Evolutionary conservation across 1,284 basidiomycete species (phyloP).

Genomic region (Cutaneotrichosporon cutaneum): DNA sequence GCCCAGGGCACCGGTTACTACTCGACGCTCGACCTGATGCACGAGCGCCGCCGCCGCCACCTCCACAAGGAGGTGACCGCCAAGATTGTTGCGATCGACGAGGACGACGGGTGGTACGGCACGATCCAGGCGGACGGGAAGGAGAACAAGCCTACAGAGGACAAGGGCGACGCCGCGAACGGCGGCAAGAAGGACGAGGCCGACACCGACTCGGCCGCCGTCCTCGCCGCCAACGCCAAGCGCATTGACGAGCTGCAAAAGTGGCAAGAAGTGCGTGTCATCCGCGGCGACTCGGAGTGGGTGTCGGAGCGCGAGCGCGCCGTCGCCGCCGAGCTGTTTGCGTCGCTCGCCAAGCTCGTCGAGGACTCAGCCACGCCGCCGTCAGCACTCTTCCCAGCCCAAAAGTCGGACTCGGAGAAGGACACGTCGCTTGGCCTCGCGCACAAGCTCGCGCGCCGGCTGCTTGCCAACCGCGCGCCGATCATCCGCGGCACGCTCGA

Average conservation of each 20-base stretch:
- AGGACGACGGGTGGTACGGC: constrained; percentile 18
- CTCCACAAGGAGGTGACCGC: constrained; percentile 18
- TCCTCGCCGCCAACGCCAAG: constrained; percentile 34
- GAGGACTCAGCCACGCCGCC: constrained; percentile 15
- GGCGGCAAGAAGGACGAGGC: constrained; percentile 13
- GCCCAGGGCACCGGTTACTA: constrained; percentile 38
- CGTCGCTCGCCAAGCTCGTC: constrained; percentile 34
- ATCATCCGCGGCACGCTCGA: constrained; percentile 45
- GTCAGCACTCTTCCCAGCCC: constrained; percentile 12
- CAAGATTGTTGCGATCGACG: constrained; percentile 8
- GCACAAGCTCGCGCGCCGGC: constrained; percentile 30
- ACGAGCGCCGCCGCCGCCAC: constrained; percentile 31
- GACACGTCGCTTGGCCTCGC: constrained; percentile 24
- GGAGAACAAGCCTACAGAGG: constrained; percentile 11
- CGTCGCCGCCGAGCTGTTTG: constrained; percentile 38
- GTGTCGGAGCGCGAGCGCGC: constrained; percentile 35
- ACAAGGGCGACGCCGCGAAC: constrained; percentile 9
- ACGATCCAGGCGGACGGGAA: neutral
- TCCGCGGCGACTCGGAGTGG: constrained; percentile 26
- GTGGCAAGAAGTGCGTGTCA: constrained; percentile 41
- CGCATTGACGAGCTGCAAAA: constrained; percentile 41
- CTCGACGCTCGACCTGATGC: constrained; percentile 40
- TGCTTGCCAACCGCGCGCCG: constrained; percentile 28
- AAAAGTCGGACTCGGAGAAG: neutral
- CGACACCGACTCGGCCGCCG: constrained; percentile 27